Evolutionary conservation across 305 asterid genomes (phyloP).

Genomic region (Andrographis paniculata): DNA sequence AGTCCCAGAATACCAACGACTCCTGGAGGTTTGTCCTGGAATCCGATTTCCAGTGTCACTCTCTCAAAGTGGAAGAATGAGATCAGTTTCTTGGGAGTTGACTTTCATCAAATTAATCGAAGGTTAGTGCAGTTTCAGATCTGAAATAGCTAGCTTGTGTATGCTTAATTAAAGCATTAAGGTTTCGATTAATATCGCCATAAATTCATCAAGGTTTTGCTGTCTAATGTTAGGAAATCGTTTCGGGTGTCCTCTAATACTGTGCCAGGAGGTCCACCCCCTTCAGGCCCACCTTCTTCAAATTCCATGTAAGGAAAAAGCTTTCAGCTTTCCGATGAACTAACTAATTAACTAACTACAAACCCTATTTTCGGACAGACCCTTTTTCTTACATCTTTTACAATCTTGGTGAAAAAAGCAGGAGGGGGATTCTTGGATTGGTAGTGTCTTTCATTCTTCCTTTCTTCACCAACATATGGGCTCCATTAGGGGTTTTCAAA

Average conservation of each 20-base stretch:
- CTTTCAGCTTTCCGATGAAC: no score
- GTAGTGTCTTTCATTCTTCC: constrained; percentile 47
- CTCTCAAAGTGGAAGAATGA: constrained; percentile 11
- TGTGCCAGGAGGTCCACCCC: constrained; percentile 45
- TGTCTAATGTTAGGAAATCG: constrained; percentile 23
- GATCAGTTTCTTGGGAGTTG: constrained; percentile 12
- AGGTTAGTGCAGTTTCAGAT: no score
- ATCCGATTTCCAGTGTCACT: constrained; percentile 25
- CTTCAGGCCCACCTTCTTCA: constrained; percentile 54
- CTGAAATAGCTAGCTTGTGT: no score
- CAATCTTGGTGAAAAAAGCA: no score
- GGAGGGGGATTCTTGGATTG: constrained; percentile 62
- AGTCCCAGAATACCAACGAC: constrained; percentile 14
- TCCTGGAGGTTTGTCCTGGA: constrained; percentile 21
- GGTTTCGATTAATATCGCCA: no score
- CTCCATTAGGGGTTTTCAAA: constrained; percentile 45
- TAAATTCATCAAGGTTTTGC: no score
- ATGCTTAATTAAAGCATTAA: no score
- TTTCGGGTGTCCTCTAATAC: constrained; percentile 26
- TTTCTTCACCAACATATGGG: constrained; percentile 51
- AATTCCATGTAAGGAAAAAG: constrained; percentile 32
- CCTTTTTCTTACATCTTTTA: not conserved
- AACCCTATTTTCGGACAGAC: not conserved
- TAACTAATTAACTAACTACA: no score
- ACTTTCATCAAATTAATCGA: no score